Base-by-base conservation (phyloP, 2,329 filamentous ascomycete species). In the Chaetomium sp. region DNA sequence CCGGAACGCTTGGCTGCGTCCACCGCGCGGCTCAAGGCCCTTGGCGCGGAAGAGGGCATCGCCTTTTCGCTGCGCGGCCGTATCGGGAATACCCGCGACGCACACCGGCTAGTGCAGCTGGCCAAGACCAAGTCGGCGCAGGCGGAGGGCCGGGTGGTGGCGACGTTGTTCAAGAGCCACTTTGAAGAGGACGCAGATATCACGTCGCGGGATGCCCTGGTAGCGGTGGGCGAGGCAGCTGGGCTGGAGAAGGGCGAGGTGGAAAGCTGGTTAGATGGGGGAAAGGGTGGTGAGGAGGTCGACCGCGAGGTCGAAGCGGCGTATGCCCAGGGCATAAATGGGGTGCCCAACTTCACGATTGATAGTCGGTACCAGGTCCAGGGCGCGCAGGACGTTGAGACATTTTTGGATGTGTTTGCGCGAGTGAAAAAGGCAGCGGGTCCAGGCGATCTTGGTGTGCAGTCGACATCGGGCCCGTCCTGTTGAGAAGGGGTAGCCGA, bases 1-100 rank as follows among this genome's bases (percentile, higher is more conserved):
- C 71, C 78, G 12, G 80, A 84, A 44, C 79, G 84, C 38, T 54
- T 65, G 34, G 57, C 56, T 1, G 54, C 60, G 49, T 51, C 64
- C 12, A 62, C 60, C 32, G 62, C 61, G 11, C 64, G 61, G 49
- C 72, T 81, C 1, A 66, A 72, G 0, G 76, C 79, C 60, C 82
- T 86, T 27, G 89, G 88, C 12, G 73, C 75, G 40, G 71, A 74
- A 27, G 84, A 87, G 49, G 89, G 88, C 1, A 88, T 95, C 65
- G 71, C 80, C 49, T 95, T 95, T 71, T 80, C 79, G 27, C 88
- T 86, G 61, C 79, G 80, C 10, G 87, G 89, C 53, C 81, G 78
- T 61, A 84, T 84, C 5, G 91, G 91, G 48, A 88, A 85, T 65
- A 92, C 89, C 14, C 77, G 89, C 19, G 87, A 95, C 64, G 87